Percentiles rank a stretch among this genome's conserved stretches.
Conservation (phyloP, 805 yeast species). For the Starmera pachycereana region DNA sequence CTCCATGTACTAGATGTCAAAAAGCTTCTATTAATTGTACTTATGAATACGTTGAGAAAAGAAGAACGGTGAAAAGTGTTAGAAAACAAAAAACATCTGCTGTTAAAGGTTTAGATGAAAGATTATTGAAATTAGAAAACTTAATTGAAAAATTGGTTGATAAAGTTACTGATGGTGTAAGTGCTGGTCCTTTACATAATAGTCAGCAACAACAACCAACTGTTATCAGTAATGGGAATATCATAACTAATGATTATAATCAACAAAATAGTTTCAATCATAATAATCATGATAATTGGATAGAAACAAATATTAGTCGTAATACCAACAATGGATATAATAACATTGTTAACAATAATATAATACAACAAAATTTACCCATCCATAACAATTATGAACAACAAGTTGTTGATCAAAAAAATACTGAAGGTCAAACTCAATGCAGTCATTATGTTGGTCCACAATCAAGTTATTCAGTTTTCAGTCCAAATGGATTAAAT, state of each 20-base stretch:
- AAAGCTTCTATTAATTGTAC: conserved; percentile 73
- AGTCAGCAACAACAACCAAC: no score
- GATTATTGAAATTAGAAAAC: conserved; percentile 20
- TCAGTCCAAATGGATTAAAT: conserved; percentile 27
- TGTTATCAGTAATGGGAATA: neutral
- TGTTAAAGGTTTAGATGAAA: conserved; percentile 8
- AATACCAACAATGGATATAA: neutral
- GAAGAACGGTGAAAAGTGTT: conserved; percentile 20
- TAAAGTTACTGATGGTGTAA: neutral
- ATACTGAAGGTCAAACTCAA: neutral
- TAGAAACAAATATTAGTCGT: neutral
- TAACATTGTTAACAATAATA: neutral
- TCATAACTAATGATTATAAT: neutral
- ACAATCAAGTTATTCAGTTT: conserved; percentile 26
- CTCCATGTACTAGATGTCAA: conserved; percentile 73
- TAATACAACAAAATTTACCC: neutral
- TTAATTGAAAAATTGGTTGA: conserved; percentile 15
- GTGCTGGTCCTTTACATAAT: no score
- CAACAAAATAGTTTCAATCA: neutral
- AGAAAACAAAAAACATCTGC: conserved; percentile 1
- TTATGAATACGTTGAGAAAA: conserved; percentile 61
- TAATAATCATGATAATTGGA: neutral
- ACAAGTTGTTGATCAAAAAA: neutral
- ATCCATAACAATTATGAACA: neutral
- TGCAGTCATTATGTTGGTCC: conserved; percentile 13